These are phyloP conservation scores for Populus pruinosa DNA, from an alignment of 345 rosid genomes.

Conservation along the genomic window DNA sequence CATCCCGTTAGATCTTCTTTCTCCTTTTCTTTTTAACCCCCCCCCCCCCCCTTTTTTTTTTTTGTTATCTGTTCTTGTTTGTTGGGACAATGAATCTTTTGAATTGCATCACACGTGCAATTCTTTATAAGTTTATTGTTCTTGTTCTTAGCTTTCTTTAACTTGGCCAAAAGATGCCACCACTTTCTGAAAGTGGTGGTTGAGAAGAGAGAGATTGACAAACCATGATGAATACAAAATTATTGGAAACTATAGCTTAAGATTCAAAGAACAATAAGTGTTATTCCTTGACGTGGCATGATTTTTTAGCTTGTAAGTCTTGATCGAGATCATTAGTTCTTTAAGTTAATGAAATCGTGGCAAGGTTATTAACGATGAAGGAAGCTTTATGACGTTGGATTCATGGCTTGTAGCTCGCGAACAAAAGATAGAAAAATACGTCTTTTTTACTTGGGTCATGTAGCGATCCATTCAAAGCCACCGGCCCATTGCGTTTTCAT, in stretches of 20 bases:
- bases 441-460: background rate
- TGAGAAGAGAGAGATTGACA: background rate
- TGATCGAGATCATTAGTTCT: too few species aligned
- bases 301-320: background rate
- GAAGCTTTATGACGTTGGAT: background rate
- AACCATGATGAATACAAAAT: background rate
- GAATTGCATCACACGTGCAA: slow-evolving; percentile 8
- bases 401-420: background rate
- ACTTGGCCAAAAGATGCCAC: background rate
- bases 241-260: background rate
- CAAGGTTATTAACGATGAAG: background rate
- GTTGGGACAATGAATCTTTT: background rate
- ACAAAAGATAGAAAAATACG: background rate
- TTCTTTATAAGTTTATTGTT: background rate
- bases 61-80: background rate
- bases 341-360: background rate
- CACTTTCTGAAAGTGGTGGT: background rate
- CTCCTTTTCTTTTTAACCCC: background rate
- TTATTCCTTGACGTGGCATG: background rate
- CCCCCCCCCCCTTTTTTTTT: too few species aligned
- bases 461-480: background rate
- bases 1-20: background rate
- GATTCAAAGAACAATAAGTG: background rate
- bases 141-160: background rate
- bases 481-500: too few species aligned